A percentile compares a stretch with the other conserved stretches of the same genome.
Conservation (phyloP, 139 green algal genomes). For the Microglena sp. region DNA sequence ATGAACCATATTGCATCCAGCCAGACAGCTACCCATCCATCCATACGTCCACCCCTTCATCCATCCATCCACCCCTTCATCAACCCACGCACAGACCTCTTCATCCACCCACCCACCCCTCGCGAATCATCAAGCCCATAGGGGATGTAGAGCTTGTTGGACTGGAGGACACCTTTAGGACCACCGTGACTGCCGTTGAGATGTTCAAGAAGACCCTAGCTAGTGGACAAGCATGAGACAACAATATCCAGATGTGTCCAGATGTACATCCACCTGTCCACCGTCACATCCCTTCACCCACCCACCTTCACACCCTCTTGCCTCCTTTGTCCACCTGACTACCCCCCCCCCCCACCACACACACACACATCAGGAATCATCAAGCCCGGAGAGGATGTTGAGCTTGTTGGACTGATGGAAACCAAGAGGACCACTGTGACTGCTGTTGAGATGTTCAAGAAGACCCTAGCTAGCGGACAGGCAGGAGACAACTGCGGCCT, state of each 20-base stretch:
- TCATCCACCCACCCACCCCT: no score
- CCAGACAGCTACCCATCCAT: no score
- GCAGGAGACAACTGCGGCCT: slow-evolving; percentile 96
- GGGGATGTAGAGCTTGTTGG: slow-evolving; percentile 94
- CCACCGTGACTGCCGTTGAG: slow-evolving; percentile 87
- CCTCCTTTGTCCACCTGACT: no score
- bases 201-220: slow-evolving; percentile 98
- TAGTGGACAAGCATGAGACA: slow-evolving; percentile 70
- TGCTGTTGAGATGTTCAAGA: slow-evolving; percentile 99
- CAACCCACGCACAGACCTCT: no score
- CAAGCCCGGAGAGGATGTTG: slow-evolving; percentile 84
- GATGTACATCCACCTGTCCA: no score
- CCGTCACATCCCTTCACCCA: no score
- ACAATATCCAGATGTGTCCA: no score
- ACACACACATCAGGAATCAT: slow-evolving; percentile 83
- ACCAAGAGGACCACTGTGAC: slow-evolving; percentile 83
- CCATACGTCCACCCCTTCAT: no score
- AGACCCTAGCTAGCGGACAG: slow-evolving; percentile 61
- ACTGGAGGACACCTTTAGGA: slow-evolving; percentile 67
- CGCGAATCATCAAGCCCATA: slow-evolving; percentile 77
- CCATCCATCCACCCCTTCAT: no score
- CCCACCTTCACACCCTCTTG: no score
- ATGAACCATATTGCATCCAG: no score
- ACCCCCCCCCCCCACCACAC: no score
- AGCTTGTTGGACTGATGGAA: slow-evolving; percentile 84